Evolutionary conservation across 371 early-diverging fungal genomes (phyloP).

Genomic region (Rhizopus arrhizus): DNA sequence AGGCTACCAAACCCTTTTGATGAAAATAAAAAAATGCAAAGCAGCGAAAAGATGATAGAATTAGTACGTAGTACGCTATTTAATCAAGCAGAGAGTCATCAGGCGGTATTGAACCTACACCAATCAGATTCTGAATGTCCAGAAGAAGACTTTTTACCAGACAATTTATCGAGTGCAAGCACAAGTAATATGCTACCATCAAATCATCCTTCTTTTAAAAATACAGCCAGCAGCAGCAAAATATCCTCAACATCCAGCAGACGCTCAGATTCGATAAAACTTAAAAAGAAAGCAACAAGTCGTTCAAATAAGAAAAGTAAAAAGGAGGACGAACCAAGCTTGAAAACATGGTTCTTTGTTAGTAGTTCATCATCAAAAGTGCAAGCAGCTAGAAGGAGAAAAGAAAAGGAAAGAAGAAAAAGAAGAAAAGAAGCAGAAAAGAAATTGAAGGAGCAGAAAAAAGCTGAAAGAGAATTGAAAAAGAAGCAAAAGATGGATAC

Average conservation of each 20-base stretch:
- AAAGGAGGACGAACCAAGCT: not conserved
- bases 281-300: not conserved
- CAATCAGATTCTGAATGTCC: slow-evolving; percentile 19
- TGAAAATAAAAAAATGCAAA: not conserved
- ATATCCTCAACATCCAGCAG: not conserved
- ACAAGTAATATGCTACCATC: not conserved
- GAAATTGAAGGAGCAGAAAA: not conserved
- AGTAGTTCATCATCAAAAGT: not conserved
- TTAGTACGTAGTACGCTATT: not conserved
- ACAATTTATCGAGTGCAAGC: slow-evolving; percentile 14
- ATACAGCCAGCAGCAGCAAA: no score
- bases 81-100: slow-evolving; percentile 10
- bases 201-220: no score
- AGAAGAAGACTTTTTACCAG: slow-evolving; percentile 39
- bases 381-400: not conserved
- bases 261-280: no score
- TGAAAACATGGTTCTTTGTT: not conserved
- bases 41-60: not conserved
- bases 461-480: not conserved
- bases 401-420: slow-evolving; percentile 1
- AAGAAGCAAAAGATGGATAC: not conserved
- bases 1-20: not conserved
- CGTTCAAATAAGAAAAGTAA: not conserved
- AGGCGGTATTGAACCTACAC: not conserved
- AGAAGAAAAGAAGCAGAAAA: not conserved